Percentiles rank a stretch among this genome's conserved stretches.
phyloP scores from a whole-genome alignment of 345 rosid species.

The Geranium brycei region DNA sequence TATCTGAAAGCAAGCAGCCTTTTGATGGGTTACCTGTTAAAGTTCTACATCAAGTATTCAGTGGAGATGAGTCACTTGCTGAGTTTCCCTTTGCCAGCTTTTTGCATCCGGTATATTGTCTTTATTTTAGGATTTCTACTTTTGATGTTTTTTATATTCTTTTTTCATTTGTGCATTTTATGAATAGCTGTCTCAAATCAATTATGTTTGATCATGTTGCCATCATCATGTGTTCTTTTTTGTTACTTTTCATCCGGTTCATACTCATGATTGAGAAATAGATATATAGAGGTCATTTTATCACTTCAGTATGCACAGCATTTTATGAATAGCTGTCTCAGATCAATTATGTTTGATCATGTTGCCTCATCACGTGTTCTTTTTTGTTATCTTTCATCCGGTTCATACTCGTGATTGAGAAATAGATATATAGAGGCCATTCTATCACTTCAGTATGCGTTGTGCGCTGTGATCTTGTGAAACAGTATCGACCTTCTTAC shows the following conservation, averaged over 20 bases:
- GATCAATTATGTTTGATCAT: neutral
- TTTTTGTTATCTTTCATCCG: no score
- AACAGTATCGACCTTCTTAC: neutral
- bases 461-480: neutral
- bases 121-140: conserved; percentile 2
- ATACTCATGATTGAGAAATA: no score
- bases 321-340: neutral
- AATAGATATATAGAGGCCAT: neutral
- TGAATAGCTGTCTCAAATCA: neutral
- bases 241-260: no score
- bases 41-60: conserved; percentile 34
- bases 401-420: no score
- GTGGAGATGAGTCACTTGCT: conserved; percentile 71
- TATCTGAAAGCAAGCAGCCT: conserved; percentile 28
- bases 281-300: neutral
- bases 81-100: conserved; percentile 89
- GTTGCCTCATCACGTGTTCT: neutral
- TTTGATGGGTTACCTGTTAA: conserved; percentile 21
- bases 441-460: neutral
- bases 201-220: neutral
- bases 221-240: neutral
- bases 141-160: neutral
- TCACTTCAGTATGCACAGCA: neutral
- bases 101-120: conserved; percentile 49
- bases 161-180: neutral